These are phyloP conservation scores for Azolla pinnata DNA, from an alignment of 75 land plant genomes.

Conservation along the genomic window DNA sequence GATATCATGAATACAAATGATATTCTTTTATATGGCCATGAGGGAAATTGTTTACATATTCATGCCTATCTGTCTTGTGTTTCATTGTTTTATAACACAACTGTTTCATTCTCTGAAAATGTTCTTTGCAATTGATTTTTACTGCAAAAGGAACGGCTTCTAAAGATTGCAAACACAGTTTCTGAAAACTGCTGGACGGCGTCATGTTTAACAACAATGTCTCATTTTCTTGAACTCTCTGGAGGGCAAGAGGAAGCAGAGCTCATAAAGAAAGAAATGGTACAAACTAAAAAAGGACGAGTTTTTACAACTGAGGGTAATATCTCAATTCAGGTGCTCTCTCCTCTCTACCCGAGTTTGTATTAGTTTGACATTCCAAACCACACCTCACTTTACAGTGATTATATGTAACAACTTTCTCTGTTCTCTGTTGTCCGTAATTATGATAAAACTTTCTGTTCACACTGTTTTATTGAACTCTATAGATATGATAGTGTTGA, in stretches of 20 bases:
- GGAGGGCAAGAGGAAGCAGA: slow-evolving; percentile 19
- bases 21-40: no score
- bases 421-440: no score
- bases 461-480: no score
- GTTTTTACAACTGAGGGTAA: slow-evolving; percentile 5
- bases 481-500: no score
- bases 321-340: slow-evolving; percentile 19
- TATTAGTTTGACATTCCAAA: not conserved
- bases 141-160: slow-evolving; percentile 12
- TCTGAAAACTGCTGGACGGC: slow-evolving; percentile 18
- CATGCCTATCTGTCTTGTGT: not conserved
- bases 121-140: slow-evolving; percentile 1
- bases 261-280: slow-evolving; percentile 6
- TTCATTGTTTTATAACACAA: not conserved
- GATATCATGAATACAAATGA: not conserved
- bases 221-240: slow-evolving; percentile 15
- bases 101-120: no score
- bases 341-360: not conserved
- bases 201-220: slow-evolving; percentile 20
- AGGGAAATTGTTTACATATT: no score
- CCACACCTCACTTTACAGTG: no score
- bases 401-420: no score
- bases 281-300: slow-evolving; percentile 8
- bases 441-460: no score
- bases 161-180: slow-evolving; percentile 10